Percentiles rank a stretch among this genome's conserved stretches.
phyloP scores from a whole-genome alignment of 1,139 yeast species.

The Kluyveromyces sp. region DNA sequence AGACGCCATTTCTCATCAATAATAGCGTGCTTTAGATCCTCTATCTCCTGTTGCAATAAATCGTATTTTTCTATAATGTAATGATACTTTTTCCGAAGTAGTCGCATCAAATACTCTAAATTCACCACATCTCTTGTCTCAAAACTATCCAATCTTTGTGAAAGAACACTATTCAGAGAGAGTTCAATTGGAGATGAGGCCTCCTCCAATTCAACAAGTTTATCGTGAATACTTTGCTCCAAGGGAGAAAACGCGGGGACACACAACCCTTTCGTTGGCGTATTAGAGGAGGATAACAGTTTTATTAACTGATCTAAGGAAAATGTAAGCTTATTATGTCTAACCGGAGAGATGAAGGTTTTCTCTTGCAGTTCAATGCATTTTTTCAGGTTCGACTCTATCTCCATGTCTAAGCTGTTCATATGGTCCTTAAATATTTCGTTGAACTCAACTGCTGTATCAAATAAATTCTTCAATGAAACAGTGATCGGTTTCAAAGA shows the following conservation, averaged over 20 bases:
- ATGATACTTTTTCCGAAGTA: conserved; percentile 37
- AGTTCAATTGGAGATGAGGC: conserved; percentile 33
- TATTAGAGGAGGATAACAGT: conserved; percentile 32
- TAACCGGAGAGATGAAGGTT: conserved; percentile 37
- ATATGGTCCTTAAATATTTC: conserved; percentile 51
- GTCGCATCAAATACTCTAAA: conserved; percentile 11
- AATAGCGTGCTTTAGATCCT: conserved; percentile 37
- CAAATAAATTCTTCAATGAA: conserved; percentile 39
- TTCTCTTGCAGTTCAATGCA: conserved; percentile 37
- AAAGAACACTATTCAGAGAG: conserved; percentile 49
- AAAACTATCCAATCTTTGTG: conserved; percentile 41
- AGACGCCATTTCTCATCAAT: conserved; percentile 52
- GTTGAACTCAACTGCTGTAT: conserved; percentile 47
- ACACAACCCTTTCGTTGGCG: conserved; percentile 17
- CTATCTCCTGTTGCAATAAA: conserved; percentile 35
- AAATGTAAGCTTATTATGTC: conserved; percentile 34
- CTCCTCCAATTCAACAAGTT: conserved; percentile 30
- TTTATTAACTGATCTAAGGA: conserved; percentile 38
- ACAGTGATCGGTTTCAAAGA: conserved; percentile 36
- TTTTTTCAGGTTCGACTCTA: conserved; percentile 39
- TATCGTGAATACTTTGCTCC: conserved; percentile 36
- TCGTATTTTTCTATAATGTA: conserved; percentile 37
- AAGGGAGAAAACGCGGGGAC: conserved; percentile 32
- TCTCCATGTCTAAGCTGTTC: conserved; percentile 43
- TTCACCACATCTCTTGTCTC: conserved; percentile 16